Evolutionary conservation across 306 rosid species (phyloP).

Genomic region (Cicer judaicum): DNA sequence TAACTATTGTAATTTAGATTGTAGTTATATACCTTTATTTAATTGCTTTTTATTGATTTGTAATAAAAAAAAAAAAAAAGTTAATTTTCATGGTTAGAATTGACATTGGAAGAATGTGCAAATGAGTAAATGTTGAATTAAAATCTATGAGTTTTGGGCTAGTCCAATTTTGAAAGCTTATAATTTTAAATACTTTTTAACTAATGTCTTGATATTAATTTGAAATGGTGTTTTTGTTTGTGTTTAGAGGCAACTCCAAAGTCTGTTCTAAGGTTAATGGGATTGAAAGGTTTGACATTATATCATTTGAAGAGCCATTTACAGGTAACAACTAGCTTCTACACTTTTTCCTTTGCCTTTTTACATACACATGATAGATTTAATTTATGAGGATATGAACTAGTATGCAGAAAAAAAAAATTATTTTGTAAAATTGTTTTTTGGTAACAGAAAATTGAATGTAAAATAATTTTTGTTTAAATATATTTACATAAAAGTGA

Average conservation of each 20-base stretch:
- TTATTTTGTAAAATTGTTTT: too few relatives aligned
- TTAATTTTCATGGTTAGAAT: background rate
- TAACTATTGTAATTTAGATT: background rate
- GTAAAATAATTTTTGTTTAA: too few relatives aligned
- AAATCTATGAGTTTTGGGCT: conserved; percentile 23
- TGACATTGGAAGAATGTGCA: background rate
- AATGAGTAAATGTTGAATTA: background rate
- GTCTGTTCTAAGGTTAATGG: conserved; percentile 88
- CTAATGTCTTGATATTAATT: conserved; percentile 4
- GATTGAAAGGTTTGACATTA: conserved; percentile 90
- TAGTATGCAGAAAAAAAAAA: background rate
- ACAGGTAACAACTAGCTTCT: conserved; percentile 61
- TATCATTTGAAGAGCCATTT: conserved; percentile 98
- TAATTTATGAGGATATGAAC: background rate
- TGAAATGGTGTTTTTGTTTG: conserved; percentile 39
- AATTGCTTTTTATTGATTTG: background rate
- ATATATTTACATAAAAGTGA: too few relatives aligned
- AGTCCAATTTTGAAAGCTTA: background rate
- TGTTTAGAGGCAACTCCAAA: conserved; percentile 94
- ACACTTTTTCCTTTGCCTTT: conserved; percentile 4
- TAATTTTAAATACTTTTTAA: background rate
- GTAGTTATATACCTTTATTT: background rate
- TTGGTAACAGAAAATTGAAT: too few relatives aligned
- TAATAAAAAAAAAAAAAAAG: background rate
- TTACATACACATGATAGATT: background rate